Percentiles rank a stretch among this genome's conserved stretches.
Conservation (phyloP, 208 protist species). For the Acanthamoeba castellanii region DNA sequence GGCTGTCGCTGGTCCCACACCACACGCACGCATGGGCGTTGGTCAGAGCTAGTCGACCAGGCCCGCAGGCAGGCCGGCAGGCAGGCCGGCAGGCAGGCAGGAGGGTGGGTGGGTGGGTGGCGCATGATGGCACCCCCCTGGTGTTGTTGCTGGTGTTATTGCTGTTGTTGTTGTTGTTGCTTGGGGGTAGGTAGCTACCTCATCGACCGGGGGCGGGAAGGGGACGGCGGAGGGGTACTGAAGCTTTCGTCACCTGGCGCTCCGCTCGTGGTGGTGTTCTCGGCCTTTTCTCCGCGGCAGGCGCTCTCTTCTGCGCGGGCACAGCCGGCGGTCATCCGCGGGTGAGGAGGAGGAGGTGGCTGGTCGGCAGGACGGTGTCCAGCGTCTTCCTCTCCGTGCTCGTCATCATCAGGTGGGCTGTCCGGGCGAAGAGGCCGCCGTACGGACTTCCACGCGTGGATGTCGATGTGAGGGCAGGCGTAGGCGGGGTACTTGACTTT, state of each 20-base stretch:
- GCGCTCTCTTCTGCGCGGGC: too few species aligned
- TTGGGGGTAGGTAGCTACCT: too few species aligned
- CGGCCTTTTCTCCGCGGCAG: too few species aligned
- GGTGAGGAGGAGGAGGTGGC: too few species aligned
- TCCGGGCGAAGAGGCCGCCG: background rate
- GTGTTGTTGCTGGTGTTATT: too few species aligned
- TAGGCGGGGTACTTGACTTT: constrained; percentile 28
- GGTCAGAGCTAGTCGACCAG: background rate
- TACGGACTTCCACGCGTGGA: background rate
- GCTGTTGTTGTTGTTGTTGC: too few species aligned
- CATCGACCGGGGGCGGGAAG: background rate
- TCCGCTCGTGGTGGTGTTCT: background rate
- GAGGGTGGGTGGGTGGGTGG: too few species aligned
- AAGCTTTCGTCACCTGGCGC: constrained; percentile 13
- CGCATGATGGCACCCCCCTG: background rate
- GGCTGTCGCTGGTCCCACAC: too few species aligned
- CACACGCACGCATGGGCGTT: background rate
- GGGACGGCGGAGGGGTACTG: background rate
- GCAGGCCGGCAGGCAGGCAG: too few species aligned
- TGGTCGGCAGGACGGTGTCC: too few species aligned
- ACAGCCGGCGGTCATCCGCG: too few species aligned
- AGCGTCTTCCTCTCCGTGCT: background rate
- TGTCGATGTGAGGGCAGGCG: background rate
- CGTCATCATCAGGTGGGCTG: background rate
- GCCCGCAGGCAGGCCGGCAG: too few species aligned